These are phyloP conservation scores for Globisporangium carolinianum DNA, from an alignment of 352 stramenopile species.

Conservation along the genomic window DNA sequence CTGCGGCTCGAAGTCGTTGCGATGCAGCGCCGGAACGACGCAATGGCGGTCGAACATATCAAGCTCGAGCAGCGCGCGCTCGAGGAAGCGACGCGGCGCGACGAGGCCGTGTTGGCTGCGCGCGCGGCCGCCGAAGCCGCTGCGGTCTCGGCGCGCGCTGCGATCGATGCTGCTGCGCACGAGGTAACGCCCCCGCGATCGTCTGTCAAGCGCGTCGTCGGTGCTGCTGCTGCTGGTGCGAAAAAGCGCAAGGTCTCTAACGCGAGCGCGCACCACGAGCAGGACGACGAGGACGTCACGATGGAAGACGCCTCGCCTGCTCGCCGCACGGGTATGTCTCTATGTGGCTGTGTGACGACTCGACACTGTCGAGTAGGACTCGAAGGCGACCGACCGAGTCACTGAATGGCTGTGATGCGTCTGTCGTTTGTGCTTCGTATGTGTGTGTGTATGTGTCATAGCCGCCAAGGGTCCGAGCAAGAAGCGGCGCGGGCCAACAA, in stretches of 20 bases:
- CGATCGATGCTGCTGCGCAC: conserved; percentile 51
- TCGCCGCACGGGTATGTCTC: conserved; percentile 28
- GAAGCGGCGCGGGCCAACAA: conserved; percentile 39
- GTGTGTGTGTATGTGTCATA: no score
- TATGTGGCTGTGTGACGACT: conserved; percentile 2
- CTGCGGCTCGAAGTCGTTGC: conserved; percentile 38
- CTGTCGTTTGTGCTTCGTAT: conserved; percentile 5
- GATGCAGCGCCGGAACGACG: conserved; percentile 35
- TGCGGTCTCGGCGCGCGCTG: conserved; percentile 58
- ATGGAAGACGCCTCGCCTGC: conserved; percentile 45
- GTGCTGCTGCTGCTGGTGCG: conserved; percentile 18
- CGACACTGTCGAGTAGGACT: no score
- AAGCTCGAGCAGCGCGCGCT: conserved; percentile 31
- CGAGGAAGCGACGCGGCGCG: conserved; percentile 39
- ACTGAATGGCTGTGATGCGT: no score
- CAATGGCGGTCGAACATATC: conserved; percentile 44
- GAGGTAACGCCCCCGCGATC: conserved; percentile 19
- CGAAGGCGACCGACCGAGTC: no score
- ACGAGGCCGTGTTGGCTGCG: conserved; percentile 56
- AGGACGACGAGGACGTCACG: conserved; percentile 44
- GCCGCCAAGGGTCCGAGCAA: conserved; percentile 36
- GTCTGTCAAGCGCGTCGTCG: conserved; percentile 9
- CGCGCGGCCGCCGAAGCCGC: conserved; percentile 55
- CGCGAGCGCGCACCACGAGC: conserved; percentile 16
- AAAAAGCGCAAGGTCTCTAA: conserved; percentile 30